Evolutionary conservation across 179 eudicot species (phyloP), one percentile per base, ranked within the genome.

Genomic region (Actinidia arguta): DNA sequence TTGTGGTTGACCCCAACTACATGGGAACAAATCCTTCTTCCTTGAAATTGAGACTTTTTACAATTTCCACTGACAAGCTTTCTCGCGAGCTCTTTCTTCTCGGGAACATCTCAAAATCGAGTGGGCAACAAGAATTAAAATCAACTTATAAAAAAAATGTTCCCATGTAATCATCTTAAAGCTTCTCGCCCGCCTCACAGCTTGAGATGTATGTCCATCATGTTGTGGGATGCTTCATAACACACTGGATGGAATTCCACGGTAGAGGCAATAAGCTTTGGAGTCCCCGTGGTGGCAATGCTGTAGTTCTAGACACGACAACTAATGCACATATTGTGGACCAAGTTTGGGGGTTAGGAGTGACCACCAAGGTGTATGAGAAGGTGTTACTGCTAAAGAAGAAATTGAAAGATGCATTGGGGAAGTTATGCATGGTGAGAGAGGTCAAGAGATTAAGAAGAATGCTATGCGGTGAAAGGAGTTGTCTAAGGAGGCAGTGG

Each of bases 241-340:
- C 86, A 17, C 90, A 87, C 48, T 87, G 90, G 90, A 22, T 91
- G 93, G 90, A 92, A 90, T 73, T 93, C 94, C 27, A 83, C 86
- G 0, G n/a, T 88, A 0, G 96, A 93, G 78, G 92, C 90, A 1
- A 55, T 92, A 76, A 80, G 83, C 25, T 82, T 88, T 4, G 94
- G 96, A 0, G 90, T 91, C 85, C 92, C 94, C 1, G 79, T 90
- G 87, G 86, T 91, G 73, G 93, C 87, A 70, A 76, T 91, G 87
- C 94, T 92, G 0, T 90, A 90, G 74, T 91, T 91, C 88, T 81
- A 0, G 96, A 93, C 81, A 93, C 91, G 64, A 88, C 86, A 4
- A 81, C 88, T 1, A 83, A 90, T 74, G 96, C 96, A 4, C 88
- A 93, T 86, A 81, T 84, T 55, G 78, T 93, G 39, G 86, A 89